Conservation (phyloP, 2,329 filamentous ascomycete genomes). For the Calycina marina region DNA sequence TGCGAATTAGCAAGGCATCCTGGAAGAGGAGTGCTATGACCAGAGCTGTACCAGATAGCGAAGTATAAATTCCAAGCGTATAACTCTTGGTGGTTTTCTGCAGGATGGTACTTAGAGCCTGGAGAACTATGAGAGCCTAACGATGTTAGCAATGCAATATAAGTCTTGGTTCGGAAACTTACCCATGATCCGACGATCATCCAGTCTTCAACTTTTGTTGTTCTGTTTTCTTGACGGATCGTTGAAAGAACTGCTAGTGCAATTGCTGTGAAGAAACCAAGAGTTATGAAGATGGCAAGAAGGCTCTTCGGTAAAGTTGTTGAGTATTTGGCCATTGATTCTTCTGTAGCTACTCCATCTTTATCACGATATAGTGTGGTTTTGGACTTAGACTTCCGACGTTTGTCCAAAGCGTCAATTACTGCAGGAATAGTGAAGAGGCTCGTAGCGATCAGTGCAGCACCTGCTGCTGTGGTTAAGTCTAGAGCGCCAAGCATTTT, state of each 20-base stretch:
- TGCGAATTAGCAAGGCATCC: conserved; percentile 26
- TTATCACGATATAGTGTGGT: conserved; percentile 46
- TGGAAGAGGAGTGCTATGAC: conserved; percentile 31
- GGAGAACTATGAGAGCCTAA: conserved; percentile 36
- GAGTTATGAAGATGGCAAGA: conserved; percentile 36
- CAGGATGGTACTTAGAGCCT: conserved; percentile 34
- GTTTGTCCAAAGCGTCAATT: conserved; percentile 23
- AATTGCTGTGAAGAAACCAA: conserved; percentile 41
- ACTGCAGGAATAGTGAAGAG: conserved; percentile 27
- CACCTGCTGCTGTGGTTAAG: conserved; percentile 13
- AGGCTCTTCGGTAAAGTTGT: conserved; percentile 39
- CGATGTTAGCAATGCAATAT: conserved; percentile 7
- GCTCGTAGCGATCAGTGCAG: conserved; percentile 23
- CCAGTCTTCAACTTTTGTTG: conserved; percentile 40
- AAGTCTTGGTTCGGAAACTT: conserved; percentile 24
- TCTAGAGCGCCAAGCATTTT: no score
- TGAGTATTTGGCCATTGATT: conserved; percentile 47
- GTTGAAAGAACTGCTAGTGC: conserved; percentile 39
- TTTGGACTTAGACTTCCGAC: conserved; percentile 19
- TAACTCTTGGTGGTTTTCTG: conserved; percentile 38
- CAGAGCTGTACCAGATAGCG: conserved; percentile 32
- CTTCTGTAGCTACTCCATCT: conserved; percentile 53
- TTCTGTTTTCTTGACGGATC: conserved; percentile 23
- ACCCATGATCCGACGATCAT: conserved; percentile 48
- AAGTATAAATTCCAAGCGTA: conserved; percentile 35